phyloP scores from a whole-genome alignment of 768 basidiomycete genomes.

The Lactarius trivialis region DNA sequence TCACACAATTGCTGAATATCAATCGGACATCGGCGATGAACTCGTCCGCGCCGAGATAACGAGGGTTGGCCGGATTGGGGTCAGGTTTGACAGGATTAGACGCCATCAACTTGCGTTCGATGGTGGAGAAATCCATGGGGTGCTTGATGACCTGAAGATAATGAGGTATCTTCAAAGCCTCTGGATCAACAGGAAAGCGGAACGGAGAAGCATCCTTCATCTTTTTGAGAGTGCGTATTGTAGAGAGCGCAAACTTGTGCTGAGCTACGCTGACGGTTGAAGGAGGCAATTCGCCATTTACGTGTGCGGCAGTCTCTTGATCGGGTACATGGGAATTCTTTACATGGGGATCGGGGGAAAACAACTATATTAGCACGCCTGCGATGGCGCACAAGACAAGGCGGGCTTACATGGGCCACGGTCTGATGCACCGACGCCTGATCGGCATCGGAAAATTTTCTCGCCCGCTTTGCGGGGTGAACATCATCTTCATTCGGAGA shows the following conservation, averaged over 20 bases:
- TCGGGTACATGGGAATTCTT: conserved; percentile 17
- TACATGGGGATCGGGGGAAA: conserved; percentile 24
- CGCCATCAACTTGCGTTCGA: conserved; percentile 78
- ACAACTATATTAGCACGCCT: conserved; percentile 53
- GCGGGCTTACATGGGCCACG: conserved; percentile 63
- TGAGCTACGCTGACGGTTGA: conserved; percentile 60
- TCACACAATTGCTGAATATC: conserved; percentile 81
- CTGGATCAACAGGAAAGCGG: conserved; percentile 79
- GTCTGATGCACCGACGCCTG: conserved; percentile 60
- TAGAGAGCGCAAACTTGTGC: conserved; percentile 70
- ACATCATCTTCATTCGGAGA: conserved; percentile 45
- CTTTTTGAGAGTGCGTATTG: conserved; percentile 79
- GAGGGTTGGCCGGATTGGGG: conserved; percentile 59
- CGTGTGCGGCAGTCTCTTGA: conserved; percentile 14
- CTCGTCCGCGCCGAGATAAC: conserved; percentile 70
- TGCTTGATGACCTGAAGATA: conserved; percentile 80
- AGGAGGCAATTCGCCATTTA: conserved; percentile 28
- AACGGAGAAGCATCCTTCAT: conserved; percentile 79
- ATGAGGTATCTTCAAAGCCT: conserved; percentile 79
- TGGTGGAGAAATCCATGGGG: conserved; percentile 92
- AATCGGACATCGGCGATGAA: conserved; percentile 81
- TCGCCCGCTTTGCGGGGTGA: conserved; percentile 75
- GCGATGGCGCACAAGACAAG: conserved; percentile 42
- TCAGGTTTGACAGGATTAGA: conserved; percentile 79
- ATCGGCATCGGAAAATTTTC: conserved; percentile 72